These are phyloP conservation scores for Pisolithus marmoratus DNA, from an alignment of 768 basidiomycete genomes.

Conservation along the genomic window DNA sequence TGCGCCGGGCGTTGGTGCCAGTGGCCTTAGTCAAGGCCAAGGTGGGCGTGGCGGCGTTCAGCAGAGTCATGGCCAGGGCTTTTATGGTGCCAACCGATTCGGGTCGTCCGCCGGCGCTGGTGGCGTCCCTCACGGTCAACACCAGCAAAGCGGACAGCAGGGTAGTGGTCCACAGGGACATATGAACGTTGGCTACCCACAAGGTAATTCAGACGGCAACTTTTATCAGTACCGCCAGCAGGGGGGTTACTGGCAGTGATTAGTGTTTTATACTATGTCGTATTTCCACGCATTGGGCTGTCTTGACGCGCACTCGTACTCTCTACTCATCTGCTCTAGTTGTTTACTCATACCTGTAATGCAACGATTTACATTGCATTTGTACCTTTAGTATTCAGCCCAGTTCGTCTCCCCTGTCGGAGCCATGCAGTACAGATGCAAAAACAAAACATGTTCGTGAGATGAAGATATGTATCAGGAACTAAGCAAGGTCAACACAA, in stretches of 20 bases:
- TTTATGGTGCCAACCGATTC: slow-evolving; percentile 42
- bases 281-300: background rate
- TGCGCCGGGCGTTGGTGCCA: slow-evolving; percentile 39
- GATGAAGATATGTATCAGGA: background rate
- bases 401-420: too few species aligned
- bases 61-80: slow-evolving; percentile 38
- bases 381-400: too few species aligned
- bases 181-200: slow-evolving; percentile 38
- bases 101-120: slow-evolving; percentile 37
- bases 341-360: too few species aligned
- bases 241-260: slow-evolving; percentile 51
- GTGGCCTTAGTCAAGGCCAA: slow-evolving; percentile 35
- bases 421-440: too few species aligned
- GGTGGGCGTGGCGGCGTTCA: slow-evolving; percentile 40
- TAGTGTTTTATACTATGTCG: background rate
- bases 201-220: slow-evolving; percentile 52
- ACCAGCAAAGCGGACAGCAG: slow-evolving; percentile 8
- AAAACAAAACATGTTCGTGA: background rate
- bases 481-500: background rate
- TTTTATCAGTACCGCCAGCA: slow-evolving; percentile 75
- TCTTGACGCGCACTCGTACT: background rate
- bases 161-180: slow-evolving; percentile 31
- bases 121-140: slow-evolving; percentile 40
- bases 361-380: too few species aligned
- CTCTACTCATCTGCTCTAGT: too few species aligned